Percentiles rank a stretch among this genome's conserved stretches.
phyloP scores from a whole-genome alignment of 768 basidiomycete species.

The Termitomyces bulborhizus region DNA sequence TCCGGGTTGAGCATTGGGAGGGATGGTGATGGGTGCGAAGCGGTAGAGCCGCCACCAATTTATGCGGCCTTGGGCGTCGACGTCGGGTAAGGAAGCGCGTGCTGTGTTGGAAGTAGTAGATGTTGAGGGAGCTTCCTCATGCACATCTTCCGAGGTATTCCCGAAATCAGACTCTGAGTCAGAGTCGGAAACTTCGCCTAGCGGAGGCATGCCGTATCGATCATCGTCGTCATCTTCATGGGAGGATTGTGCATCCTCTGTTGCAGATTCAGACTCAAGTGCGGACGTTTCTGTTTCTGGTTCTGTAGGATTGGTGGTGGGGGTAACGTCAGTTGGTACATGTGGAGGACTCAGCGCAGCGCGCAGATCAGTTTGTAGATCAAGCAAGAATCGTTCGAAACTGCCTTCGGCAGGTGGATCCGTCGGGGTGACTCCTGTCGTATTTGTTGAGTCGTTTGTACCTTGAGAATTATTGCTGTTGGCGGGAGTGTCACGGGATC shows the following conservation, averaged over 20 bases:
- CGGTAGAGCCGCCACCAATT: conserved; percentile 84
- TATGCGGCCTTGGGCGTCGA: conserved; percentile 35
- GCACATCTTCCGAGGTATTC: conserved; percentile 22
- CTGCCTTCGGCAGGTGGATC: conserved; percentile 48
- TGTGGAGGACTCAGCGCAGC: conserved; percentile 36
- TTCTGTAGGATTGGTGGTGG: background rate
- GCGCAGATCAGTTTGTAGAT: conserved; percentile 70
- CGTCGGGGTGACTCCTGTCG: background rate
- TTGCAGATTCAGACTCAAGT: background rate
- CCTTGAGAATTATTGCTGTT: background rate
- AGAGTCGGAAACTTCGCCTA: conserved; percentile 24
- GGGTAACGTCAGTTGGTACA: background rate
- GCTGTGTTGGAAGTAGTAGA: background rate
- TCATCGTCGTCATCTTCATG: background rate
- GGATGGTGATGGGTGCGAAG: conserved; percentile 59
- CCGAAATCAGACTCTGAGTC: conserved; percentile 32
- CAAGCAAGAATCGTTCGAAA: conserved; percentile 77
- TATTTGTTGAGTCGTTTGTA: background rate
- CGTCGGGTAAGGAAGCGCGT: conserved; percentile 1
- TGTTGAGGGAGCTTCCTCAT: conserved; percentile 8
- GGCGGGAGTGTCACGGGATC: background rate
- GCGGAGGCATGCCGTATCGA: conserved; percentile 23
- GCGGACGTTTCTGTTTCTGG: background rate
- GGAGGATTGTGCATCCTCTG: background rate
- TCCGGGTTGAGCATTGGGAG: conserved; percentile 15